Conservation (phyloP, 768 basidiomycete genomes). For the Trametes punicea region DNA sequence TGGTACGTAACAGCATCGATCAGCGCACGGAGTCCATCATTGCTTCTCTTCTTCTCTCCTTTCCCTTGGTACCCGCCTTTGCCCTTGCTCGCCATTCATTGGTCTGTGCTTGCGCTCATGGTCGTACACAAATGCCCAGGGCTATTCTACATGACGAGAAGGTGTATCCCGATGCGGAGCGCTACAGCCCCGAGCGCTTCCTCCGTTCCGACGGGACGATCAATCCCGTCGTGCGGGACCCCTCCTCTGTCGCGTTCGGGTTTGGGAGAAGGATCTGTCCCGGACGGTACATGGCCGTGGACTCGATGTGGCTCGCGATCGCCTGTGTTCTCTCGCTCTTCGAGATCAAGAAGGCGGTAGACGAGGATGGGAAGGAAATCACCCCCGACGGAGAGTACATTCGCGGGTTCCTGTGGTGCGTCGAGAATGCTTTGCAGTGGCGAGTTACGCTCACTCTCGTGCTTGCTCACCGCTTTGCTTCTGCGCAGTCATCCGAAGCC, state of each 20-base stretch:
- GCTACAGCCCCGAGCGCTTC: conserved; percentile 40
- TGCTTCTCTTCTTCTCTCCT: neutral
- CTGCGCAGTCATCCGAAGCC: conserved; percentile 22
- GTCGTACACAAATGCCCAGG: conserved; percentile 23
- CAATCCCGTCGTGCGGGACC: conserved; percentile 30
- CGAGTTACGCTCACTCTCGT: neutral
- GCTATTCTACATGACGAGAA: conserved; percentile 38
- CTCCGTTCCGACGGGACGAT: conserved; percentile 36
- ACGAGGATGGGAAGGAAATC: conserved; percentile 24
- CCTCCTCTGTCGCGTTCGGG: conserved; percentile 32
- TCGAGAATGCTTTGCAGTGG: neutral
- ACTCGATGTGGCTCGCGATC: conserved; percentile 26
- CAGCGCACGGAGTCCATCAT: neutral
- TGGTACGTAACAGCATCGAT: conserved; percentile 6
- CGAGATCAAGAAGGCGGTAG: conserved; percentile 22
- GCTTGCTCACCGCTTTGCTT: neutral
- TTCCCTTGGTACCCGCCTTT: neutral
- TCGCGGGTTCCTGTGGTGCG: conserved; percentile 33
- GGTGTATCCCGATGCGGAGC: conserved; percentile 33
- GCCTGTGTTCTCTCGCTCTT: conserved; percentile 23
- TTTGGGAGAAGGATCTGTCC: conserved; percentile 34
- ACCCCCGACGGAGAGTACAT: conserved; percentile 36
- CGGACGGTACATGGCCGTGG: conserved; percentile 24
- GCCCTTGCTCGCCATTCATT: neutral
- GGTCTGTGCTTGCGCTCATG: neutral